Base-by-base conservation (phyloP, 768 basidiomycete species). In the Boletus speciosus region DNA sequence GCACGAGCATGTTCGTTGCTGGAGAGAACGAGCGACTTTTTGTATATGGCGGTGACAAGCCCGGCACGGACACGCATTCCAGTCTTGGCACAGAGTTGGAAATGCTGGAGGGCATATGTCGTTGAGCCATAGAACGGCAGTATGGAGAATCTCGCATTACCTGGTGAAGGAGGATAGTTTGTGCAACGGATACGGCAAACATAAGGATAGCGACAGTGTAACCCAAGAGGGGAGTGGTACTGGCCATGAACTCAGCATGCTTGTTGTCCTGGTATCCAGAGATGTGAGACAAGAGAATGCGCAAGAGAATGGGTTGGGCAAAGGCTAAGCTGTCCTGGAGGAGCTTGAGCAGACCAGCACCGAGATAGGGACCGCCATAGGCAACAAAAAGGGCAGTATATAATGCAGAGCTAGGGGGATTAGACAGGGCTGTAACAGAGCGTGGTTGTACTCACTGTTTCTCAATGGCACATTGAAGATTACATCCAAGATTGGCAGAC, bases 11-110 rank as follows among this genome's bases (percentile, higher is more conserved):
- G 83, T 63, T 92, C 93, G 53, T 93, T 88, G 62, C 88, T 93
- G 2, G 90, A 91, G 9, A 98, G 79, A 5, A 90, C 78, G 29
- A 98, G 76, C 0, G 92, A 80, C 68, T 98, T 96, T 47, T 83
- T 74, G 73, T 95, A 98, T 47, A 96, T 91, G 4, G 78, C 80
- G 2, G 85, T 84, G 12, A 97, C 83, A 27, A 98, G 79, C 1
- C 93, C 94, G 1, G 90, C 87, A 29, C 93, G 85, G 41, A 96
- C 82, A n/a, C 94, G 85, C 94, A 95, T 95, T 7, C 91, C 91
- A 12, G 87, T 88, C 63, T 87, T 83, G 65, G 81, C 88, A 40
- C 85, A 84, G 9, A 81, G 77, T 71, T 94, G 88, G 70, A 93
- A 94, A 69, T 93, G 93, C 85, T 90, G 55, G n/a, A 46, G 29